Conservation (phyloP, 2,329 filamentous ascomycete species). For the Magnaporthiopsis rhizophila region DNA sequence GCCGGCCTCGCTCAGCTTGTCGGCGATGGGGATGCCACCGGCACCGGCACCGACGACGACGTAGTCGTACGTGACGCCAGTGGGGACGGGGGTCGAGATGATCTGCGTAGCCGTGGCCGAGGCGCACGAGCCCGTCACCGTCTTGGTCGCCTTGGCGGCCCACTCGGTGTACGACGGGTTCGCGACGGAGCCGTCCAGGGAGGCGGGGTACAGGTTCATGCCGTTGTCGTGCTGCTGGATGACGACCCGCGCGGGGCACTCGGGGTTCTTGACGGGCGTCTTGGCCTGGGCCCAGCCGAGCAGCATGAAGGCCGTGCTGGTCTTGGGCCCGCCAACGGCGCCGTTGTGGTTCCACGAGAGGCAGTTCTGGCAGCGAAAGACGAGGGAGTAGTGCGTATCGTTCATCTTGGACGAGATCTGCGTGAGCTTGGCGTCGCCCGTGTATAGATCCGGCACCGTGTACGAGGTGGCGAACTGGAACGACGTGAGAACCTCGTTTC, state of each 20-base stretch:
- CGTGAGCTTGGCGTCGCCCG: constrained; percentile 47
- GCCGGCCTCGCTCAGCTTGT: constrained; percentile 55
- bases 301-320: constrained; percentile 22
- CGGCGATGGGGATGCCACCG: constrained; percentile 51
- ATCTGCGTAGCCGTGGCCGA: not conserved
- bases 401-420: constrained; percentile 47
- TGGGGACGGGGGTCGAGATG: not conserved
- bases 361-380: constrained; percentile 51
- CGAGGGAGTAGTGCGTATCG: constrained; percentile 45
- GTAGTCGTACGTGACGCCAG: constrained; percentile 44
- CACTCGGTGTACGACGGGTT: constrained; percentile 23
- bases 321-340: constrained; percentile 28
- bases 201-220: constrained; percentile 22
- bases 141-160: constrained; percentile 24
- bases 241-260: constrained; percentile 21
- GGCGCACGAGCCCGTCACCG: constrained; percentile 18
- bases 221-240: constrained; percentile 25
- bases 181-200: constrained; percentile 18
- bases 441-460: constrained; percentile 44
- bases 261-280: constrained; percentile 24
- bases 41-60: constrained; percentile 57
- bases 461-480: constrained; percentile 48
- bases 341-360: constrained; percentile 37
- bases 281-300: constrained; percentile 44
- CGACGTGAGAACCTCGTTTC: constrained; percentile 38